phyloP scores from a whole-genome alignment of 768 basidiomycete genomes.

The Lactarius akahatsu region DNA sequence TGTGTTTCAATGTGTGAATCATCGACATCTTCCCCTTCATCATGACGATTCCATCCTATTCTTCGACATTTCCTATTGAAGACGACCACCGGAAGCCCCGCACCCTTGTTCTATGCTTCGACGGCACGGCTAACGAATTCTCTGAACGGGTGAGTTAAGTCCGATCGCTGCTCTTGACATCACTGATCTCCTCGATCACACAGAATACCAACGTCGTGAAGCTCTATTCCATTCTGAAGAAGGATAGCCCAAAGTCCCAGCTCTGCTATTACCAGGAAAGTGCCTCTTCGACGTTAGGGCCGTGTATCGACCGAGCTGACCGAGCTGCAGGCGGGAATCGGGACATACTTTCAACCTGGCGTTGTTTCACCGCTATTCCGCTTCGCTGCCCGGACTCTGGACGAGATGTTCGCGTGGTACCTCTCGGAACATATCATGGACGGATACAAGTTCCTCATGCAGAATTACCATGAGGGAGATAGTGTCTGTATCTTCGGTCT shows the following conservation, averaged over 20 bases:
- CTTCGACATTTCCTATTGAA: neutral
- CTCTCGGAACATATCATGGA: slow-evolving; percentile 41
- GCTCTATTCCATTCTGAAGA: slow-evolving; percentile 66
- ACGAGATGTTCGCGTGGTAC: slow-evolving; percentile 20
- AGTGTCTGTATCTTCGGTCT: slow-evolving; percentile 71
- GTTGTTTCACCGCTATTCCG: slow-evolving; percentile 17
- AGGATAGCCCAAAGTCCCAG: slow-evolving; percentile 41
- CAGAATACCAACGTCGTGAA: slow-evolving; percentile 71
- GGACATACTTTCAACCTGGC: slow-evolving; percentile 20
- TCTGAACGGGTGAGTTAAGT: neutral
- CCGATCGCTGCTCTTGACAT: neutral
- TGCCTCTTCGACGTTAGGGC: too few species aligned
- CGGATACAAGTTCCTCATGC: slow-evolving; percentile 78
- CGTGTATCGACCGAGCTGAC: neutral
- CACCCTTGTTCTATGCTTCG: slow-evolving; percentile 65
- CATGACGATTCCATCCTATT: neutral
- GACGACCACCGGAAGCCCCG: slow-evolving; percentile 34
- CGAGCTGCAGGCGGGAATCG: slow-evolving; percentile 10
- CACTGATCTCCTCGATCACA: neutral
- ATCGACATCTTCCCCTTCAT: neutral
- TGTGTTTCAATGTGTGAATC: neutral
- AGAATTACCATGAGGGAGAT: slow-evolving; percentile 68
- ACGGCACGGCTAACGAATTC: slow-evolving; percentile 59
- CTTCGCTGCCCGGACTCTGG: slow-evolving; percentile 3
- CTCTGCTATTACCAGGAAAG: slow-evolving; percentile 21